Evolutionary conservation across 306 rosid species (phyloP).

Genomic region (Vachellia pachyceras): DNA sequence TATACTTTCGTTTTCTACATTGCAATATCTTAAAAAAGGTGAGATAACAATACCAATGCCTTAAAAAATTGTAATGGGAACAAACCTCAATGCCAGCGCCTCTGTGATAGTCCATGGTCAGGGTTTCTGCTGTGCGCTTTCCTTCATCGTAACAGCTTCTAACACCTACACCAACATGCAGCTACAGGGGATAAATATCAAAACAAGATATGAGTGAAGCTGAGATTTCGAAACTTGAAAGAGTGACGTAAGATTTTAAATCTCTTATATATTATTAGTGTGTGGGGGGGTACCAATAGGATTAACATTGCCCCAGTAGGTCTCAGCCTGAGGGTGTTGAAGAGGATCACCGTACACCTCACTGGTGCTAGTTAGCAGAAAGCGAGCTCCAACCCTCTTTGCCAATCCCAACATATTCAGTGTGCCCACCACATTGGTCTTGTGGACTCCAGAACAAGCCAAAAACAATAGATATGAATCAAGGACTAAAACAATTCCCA

Average conservation of each 20-base stretch:
- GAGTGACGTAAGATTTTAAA: background rate
- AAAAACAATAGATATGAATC: background rate
- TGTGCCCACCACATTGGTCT: conserved; percentile 96
- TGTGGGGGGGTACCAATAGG: conserved; percentile 68
- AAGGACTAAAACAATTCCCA: conserved; percentile 2
- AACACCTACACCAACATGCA: conserved; percentile 59
- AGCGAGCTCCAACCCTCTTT: conserved; percentile 84
- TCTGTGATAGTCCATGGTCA: conserved; percentile 91
- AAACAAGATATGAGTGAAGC: background rate
- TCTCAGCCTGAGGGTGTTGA: conserved; percentile 89
- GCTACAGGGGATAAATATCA: background rate
- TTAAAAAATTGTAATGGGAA: conserved; percentile 13
- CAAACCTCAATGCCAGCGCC: conserved; percentile 92
- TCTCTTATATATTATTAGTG: background rate
- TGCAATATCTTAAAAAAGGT: background rate
- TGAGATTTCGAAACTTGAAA: background rate
- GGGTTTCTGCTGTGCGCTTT: conserved; percentile 91
- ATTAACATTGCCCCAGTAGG: conserved; percentile 96
- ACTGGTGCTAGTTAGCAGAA: conserved; percentile 89
- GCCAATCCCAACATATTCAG: conserved; percentile 90
- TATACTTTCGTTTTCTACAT: too few relatives aligned
- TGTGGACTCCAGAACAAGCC: conserved; percentile 53
- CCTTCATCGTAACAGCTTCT: conserved; percentile 97
- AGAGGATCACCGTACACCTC: conserved; percentile 97
- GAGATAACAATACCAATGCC: background rate